Base-by-base conservation (phyloP, 2,329 filamentous ascomycete species). In the Ceratocystis lukuohia region DNA sequence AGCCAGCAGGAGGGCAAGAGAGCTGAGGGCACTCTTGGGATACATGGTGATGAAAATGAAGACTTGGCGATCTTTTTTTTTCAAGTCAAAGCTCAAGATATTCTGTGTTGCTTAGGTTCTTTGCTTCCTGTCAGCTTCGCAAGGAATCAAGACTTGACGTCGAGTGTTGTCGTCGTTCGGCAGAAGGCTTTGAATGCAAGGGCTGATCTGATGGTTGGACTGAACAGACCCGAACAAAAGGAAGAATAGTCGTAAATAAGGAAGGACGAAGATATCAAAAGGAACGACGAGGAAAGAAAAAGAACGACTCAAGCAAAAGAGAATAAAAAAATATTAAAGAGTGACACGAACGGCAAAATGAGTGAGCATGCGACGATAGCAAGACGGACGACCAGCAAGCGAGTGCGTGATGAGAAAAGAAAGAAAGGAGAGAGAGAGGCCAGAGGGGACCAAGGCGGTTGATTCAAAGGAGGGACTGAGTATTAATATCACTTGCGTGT, bases 1-100 rank as follows among this genome's bases (percentile, higher is more conserved):
- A 30, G 62, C 64, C 65, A 68, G 61, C 5, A 70, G 68, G 45
- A 72, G 71, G 48, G 72, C 72, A 12, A 69, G 69, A 12, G 70
- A 72, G 53, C 74, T 73, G 45, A 71, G 73, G 17, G 71, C 57
- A 41, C 45, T 71, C 56, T 74, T 74, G 66, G 70, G 69, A 63
- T 70, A 70, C 37, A 68, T 66, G 44, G 48, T 70, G 61, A 62
- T 70, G 62, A 62, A 50, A 66, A 56, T 41, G 17, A n/a, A 66
- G 25, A 46, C 10, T 33, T 17, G n/a, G 17, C 5, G 6, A 33
- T 57, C 22, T 22, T 22, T 22, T 22, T 10, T 15, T 10, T 15
- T 10, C 17, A 37, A 22, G 28, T 4, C n/a, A 8, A 5, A n/a
- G 12, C 1, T 33, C 10, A 8, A 17, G 0, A 8, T 59, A 20